Base-by-base conservation (phyloP, 2,329 filamentous ascomycete genomes). In the Trichoderma sp. region DNA sequence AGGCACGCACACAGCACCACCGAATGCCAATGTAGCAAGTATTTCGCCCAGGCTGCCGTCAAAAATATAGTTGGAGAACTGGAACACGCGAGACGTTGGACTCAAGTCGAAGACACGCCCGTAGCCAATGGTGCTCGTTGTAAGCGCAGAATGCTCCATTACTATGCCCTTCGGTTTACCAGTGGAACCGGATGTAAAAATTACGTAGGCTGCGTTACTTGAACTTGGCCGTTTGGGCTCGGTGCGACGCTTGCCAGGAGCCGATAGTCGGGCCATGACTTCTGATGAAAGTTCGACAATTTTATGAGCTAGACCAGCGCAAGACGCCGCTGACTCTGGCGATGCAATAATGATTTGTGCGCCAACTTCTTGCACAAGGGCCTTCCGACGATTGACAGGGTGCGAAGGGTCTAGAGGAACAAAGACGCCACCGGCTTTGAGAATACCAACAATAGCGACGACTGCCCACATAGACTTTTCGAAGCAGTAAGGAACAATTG, bases 341-440 rank as follows among this genome's bases (percentile, higher is more conserved):
- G 71, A 70, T 21, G 27, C 60, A 8, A 73, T n/a, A 6, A 73
- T 62, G 14, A 71, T 19, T 5, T 67, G 16, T 2, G 72, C 68
- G 1, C 52, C 21, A 4, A 68, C 63, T 21, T 71, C 58, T 10
- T 70, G n/a, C n/a, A 72, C n/a, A 5, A 74, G 47, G 3, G 56
- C 43, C 21, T 70, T 11, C 2, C 52, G 56, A 4, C 62, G 68
- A 6, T 29, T 53, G 5, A 10, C 4, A 3, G 72, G 73, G 29
- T 70, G 65, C 11, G 69, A 62, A 1, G 71, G 66, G 57, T 78
- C 77, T 14, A 79, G 70, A 65, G 73, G 57, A 14, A 77, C 72
- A 64, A 71, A 73, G 71, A 31, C 74, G 24, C 72, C 76, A 4
- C 76, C 77, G 8, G 74, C 71, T 56, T 76, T 75, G 33, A 77